phyloP scores from a whole-genome alignment of 2,329 filamentous ascomycete species.

The Coleophoma crateriformis region DNA sequence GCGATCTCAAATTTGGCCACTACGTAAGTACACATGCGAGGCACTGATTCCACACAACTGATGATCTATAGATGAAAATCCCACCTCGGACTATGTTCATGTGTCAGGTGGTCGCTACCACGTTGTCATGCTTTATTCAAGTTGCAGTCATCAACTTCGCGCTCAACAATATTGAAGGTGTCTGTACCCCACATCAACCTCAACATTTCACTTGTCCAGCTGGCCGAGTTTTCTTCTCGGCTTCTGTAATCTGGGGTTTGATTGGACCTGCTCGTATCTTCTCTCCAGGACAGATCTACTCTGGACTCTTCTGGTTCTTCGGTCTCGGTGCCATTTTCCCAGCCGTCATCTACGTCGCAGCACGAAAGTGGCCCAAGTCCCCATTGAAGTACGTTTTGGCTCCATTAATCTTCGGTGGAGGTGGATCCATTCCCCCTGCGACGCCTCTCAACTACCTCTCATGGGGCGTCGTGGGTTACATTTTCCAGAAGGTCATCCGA shows the following conservation, averaged over 20 bases:
- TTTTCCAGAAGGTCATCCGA: constrained; percentile 66
- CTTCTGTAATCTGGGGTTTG: constrained; percentile 67
- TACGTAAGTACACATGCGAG: constrained; percentile 20
- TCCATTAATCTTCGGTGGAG: constrained; percentile 63
- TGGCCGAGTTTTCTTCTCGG: constrained; percentile 58
- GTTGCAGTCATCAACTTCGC: constrained; percentile 59
- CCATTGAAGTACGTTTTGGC: constrained; percentile 61
- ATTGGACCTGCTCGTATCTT: constrained; percentile 70
- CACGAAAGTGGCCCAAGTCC: constrained; percentile 55
- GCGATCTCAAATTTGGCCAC: constrained; percentile 46
- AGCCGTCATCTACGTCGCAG: constrained; percentile 48
- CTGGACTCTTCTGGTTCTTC: constrained; percentile 65
- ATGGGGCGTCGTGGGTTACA: constrained; percentile 59
- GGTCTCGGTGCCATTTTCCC: constrained; percentile 59
- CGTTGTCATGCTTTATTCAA: constrained; percentile 62
- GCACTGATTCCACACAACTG: neutral
- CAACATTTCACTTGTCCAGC: constrained; percentile 52
- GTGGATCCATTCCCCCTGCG: constrained; percentile 60
- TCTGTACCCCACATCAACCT: constrained; percentile 53
- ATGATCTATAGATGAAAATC: constrained; percentile 36
- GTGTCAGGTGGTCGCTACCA: constrained; percentile 59
- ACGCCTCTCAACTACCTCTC: constrained; percentile 66
- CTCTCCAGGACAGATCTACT: constrained; percentile 55
- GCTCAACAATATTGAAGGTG: constrained; percentile 52
- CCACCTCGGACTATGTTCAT: constrained; percentile 63